Percentiles rank a stretch among this genome's conserved stretches.
Evolutionary conservation across 257 asterid species (phyloP).

Genomic region (Solanum chiquidenum): DNA sequence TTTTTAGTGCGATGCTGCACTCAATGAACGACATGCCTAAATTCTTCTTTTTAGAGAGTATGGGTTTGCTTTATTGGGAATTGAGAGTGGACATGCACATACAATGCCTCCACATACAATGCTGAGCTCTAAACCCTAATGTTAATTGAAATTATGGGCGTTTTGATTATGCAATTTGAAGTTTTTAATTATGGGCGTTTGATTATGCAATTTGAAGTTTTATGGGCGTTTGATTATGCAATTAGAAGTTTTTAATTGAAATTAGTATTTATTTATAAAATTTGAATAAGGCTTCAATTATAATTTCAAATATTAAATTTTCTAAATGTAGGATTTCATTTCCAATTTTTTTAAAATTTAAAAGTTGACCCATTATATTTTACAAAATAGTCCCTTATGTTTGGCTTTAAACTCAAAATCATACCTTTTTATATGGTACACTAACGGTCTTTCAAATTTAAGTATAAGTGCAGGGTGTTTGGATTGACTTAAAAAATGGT

Average conservation of each 20-base stretch:
- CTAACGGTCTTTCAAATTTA: neutral
- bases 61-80: neutral
- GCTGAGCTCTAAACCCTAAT: too few species aligned
- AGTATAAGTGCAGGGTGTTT: neutral
- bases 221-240: neutral
- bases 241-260: neutral
- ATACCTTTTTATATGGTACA: too few species aligned
- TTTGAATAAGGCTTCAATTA: too few species aligned
- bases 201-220: neutral
- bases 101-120: too few species aligned
- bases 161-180: too few species aligned
- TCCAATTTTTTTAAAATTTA: neutral
- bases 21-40: neutral
- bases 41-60: neutral
- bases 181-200: too few species aligned
- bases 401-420: neutral
- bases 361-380: neutral
- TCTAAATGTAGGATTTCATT: neutral
- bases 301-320: too few species aligned
- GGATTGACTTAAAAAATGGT: too few species aligned
- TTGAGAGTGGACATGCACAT: neutral
- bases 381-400: neutral
- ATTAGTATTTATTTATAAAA: too few species aligned
- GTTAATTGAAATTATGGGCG: too few species aligned
- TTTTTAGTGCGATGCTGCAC: neutral